Base-by-base conservation (phyloP, 805 yeast genomes). In the Teunomyces aglyptinius region DNA sequence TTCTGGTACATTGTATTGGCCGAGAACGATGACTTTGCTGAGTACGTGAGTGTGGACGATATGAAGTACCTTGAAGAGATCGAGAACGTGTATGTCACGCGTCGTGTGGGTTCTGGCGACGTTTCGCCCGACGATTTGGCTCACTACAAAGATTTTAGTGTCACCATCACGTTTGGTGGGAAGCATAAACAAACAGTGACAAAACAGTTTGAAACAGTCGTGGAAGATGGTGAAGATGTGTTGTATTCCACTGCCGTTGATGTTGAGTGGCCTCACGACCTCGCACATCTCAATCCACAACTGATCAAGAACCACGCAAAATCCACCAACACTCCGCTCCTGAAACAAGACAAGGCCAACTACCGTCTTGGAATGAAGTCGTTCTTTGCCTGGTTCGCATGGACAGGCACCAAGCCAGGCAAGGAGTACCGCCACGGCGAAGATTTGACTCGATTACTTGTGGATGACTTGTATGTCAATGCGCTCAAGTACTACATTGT, bases 1-100 rank as follows among this genome's bases (percentile, higher is more conserved):
- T 90, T 92, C 64, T 92, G 98, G 98, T 85, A 86, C 57, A 78
- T 85, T 44, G 96, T 87, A 0, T 66, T 92, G 8, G 89, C 91
- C 2, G 89, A 87, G 59, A 86, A 86, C 57, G 85, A 86, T 43
- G 96, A 88, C 53, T 86, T 92, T 60, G 85, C 87, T 12, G 96
- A 90, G 51, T 89, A 80, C 61, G 71, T 91, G 15, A 76, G 82
- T 26, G 81, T 85, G 1, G 87, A 85, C 32, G 97, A 91, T 64
- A 81, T 83, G 67, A 83, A 83, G 61, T 85, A 78, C 55, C 62
- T 90, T 41, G 97, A 90, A 57, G 63, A 65, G 41, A 77, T 91
- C 47, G 70, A 66, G 28, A 86, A 87, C 50, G 70, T 92, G 6
- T 75, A 75, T 50, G 85, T 92, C 3, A 66, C 77, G 12, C 80